These are phyloP conservation scores for Sporobolomyces roseus DNA, from an alignment of 768 basidiomycete genomes.

Conservation along the genomic window DNA sequence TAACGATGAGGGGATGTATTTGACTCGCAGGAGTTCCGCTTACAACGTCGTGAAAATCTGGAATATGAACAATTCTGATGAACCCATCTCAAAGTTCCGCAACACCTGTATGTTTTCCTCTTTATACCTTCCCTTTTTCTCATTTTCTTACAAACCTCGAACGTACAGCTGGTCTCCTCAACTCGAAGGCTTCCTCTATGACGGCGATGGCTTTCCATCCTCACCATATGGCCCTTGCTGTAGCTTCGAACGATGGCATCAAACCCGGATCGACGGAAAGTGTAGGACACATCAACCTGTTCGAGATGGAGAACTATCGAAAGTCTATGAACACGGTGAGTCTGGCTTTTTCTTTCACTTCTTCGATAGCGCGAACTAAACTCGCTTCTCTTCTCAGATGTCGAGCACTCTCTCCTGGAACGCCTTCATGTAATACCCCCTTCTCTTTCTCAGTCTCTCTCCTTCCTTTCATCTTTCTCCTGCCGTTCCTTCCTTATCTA, in stretches of 20 bases:
- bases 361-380: not conserved
- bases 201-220: slow-evolving; percentile 77
- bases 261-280: slow-evolving; percentile 1
- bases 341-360: not conserved
- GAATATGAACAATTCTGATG: slow-evolving; percentile 58
- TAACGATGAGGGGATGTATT: no score
- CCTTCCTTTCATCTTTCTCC: not conserved
- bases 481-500: not conserved
- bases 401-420: slow-evolving; percentile 15
- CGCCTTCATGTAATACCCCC: slow-evolving; percentile 10
- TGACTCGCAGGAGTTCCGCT: slow-evolving; percentile 61
- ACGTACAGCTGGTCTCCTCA: slow-evolving; percentile 21
- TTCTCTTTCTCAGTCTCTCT: not conserved
- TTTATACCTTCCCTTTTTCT: no score
- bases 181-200: slow-evolving; percentile 50
- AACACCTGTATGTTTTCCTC: slow-evolving; percentile 36
- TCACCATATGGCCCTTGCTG: slow-evolving; percentile 65
- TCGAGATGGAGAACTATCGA: slow-evolving; percentile 35
- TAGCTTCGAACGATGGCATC: slow-evolving; percentile 25
- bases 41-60: slow-evolving; percentile 64
- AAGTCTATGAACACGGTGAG: slow-evolving; percentile 19
- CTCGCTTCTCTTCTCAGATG: not conserved
- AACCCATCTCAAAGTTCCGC: slow-evolving; percentile 53
- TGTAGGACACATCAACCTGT: slow-evolving; percentile 38
- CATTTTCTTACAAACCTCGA: no score